These are phyloP conservation scores for Cladosporium velox DNA, from an alignment of 2,329 filamentous ascomycete species.

Conservation along the genomic window DNA sequence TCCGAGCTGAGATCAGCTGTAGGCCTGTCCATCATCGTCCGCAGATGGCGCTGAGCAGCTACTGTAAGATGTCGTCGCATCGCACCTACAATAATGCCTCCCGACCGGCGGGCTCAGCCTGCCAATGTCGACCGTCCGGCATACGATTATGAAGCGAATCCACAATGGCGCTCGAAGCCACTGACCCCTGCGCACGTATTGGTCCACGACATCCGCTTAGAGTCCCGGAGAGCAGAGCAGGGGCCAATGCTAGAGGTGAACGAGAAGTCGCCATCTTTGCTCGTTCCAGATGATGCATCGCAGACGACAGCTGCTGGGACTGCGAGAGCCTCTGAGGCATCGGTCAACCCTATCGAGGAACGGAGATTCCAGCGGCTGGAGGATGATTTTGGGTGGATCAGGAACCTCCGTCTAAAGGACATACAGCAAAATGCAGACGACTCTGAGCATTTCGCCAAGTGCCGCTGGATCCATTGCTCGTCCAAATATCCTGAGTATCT, in stretches of 20 bases:
- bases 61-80: background rate
- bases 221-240: conserved; percentile 26
- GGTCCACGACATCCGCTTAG: conserved; percentile 39
- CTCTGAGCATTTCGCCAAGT: conserved; percentile 36
- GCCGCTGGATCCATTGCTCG: conserved; percentile 47
- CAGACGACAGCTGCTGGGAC: conserved; percentile 27
- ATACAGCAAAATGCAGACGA: conserved; percentile 26
- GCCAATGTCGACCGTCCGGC: background rate
- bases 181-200: conserved; percentile 44
- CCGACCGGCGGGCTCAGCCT: background rate
- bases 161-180: conserved; percentile 42
- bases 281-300: conserved; percentile 37
- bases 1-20: conserved; percentile 12
- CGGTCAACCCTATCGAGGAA: conserved; percentile 41
- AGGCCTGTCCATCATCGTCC: background rate
- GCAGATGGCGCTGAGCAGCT: background rate
- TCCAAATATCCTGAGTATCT: conserved; percentile 46
- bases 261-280: conserved; percentile 38
- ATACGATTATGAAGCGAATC: conserved; percentile 39
- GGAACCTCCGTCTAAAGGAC: conserved; percentile 37
- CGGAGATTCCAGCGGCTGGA: conserved; percentile 39
- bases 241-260: conserved; percentile 43
- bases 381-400: conserved; percentile 47
- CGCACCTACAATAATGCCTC: conserved; percentile 8
- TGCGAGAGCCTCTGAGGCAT: conserved; percentile 28